Evolutionary conservation across 148 eudicot species (phyloP).

Genomic region (Heliosperma pusillum): DNA sequence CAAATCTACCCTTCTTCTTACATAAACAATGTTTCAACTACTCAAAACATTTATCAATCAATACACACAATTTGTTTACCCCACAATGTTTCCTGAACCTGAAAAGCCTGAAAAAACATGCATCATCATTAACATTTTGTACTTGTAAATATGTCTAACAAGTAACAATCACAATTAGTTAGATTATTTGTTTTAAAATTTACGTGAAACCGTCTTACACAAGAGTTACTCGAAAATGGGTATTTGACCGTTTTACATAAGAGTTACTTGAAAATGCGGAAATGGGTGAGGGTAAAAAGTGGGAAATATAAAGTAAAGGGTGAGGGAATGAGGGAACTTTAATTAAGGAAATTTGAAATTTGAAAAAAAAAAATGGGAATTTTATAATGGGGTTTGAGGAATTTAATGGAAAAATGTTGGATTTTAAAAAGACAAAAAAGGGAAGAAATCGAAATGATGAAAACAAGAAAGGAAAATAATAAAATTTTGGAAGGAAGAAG

Average conservation of each 20-base stretch:
- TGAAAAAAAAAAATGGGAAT: constrained; percentile 8
- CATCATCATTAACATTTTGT: neutral
- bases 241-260: neutral
- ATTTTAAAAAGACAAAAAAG: constrained; percentile 16
- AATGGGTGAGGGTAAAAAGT: constrained; percentile 15
- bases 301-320: constrained; percentile 14
- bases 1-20: constrained; percentile 1
- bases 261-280: neutral
- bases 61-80: constrained; percentile 12
- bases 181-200: too few species aligned
- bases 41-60: constrained; percentile 14
- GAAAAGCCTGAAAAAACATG: constrained; percentile 3
- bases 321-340: constrained; percentile 10
- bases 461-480: constrained; percentile 3
- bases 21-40: constrained; percentile 1
- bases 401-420: constrained; percentile 18
- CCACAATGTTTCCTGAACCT: constrained; percentile 6
- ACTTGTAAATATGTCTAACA: neutral
- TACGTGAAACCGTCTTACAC: too few species aligned
- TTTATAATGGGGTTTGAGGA: constrained; percentile 9
- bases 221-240: neutral
- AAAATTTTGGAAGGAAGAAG: constrained; percentile 12
- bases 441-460: constrained; percentile 13
- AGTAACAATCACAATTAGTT: too few species aligned
- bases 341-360: constrained; percentile 30